Percentiles rank a stretch among this genome's conserved stretches.
Conservation (phyloP, 1,284 basidiomycete genomes). For the Bothia castanella region DNA sequence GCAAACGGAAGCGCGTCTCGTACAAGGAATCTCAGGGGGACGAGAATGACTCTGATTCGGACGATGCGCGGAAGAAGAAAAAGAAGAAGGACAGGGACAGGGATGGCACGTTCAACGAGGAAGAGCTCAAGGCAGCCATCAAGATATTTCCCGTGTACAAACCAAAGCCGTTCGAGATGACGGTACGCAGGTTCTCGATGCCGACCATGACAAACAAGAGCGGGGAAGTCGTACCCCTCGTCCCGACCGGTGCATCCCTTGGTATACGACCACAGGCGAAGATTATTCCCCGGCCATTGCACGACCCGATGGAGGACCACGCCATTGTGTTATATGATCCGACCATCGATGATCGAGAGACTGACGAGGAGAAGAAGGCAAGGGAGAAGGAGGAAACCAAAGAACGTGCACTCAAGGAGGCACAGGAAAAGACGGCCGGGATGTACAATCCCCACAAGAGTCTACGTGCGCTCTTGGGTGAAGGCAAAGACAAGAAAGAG, state of each 20-base stretch:
- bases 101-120: constrained; percentile 55
- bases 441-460: constrained; percentile 91
- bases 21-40: constrained; percentile 63
- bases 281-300: constrained; percentile 85
- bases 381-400: constrained; percentile 68
- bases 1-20: constrained; percentile 80
- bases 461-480: constrained; percentile 80
- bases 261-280: constrained; percentile 83
- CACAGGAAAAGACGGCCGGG: constrained; percentile 60
- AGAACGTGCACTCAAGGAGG: constrained; percentile 60
- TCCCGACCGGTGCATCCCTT: constrained; percentile 72
- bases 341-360: constrained; percentile 89
- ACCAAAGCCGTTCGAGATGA: constrained; percentile 71
- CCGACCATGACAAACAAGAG: constrained; percentile 83
- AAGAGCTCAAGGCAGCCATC: constrained; percentile 56
- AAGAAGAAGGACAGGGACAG: constrained; percentile 53
- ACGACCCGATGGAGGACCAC: constrained; percentile 97
- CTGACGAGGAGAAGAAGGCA: constrained; percentile 74
- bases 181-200: constrained; percentile 73
- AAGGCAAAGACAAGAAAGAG: constrained; percentile 65
- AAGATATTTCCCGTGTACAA: constrained; percentile 81
- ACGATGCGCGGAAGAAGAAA: constrained; percentile 50
- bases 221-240: constrained; percentile 65
- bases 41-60: constrained; percentile 49
- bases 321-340: constrained; percentile 98